Evolutionary conservation across 1,284 basidiomycete genomes (phyloP).

Genomic region (Tylopilus sp.): DNA sequence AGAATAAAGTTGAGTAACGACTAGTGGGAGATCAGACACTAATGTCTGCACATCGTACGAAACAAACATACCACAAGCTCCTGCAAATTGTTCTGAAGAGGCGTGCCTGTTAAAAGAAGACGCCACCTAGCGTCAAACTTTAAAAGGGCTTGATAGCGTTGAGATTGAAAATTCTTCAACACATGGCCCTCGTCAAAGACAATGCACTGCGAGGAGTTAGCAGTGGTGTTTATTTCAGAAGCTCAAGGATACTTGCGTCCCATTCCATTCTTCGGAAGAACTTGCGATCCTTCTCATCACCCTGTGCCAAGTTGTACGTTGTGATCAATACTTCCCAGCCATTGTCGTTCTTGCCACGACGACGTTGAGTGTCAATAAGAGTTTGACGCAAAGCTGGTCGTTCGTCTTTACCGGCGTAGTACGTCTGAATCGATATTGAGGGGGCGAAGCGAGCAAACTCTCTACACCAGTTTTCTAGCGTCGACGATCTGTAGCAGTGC

Average conservation of each 20-base stretch:
- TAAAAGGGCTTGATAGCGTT: constrained; percentile 88
- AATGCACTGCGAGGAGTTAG: constrained; percentile 55
- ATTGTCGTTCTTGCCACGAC: constrained; percentile 43
- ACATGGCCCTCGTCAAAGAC: constrained; percentile 96
- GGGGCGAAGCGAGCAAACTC: constrained; percentile 94
- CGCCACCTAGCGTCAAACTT: constrained; percentile 87
- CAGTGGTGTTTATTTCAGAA: not conserved
- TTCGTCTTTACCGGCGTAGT: constrained; percentile 92
- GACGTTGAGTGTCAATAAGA: constrained; percentile 54
- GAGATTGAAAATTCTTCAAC: constrained; percentile 95
- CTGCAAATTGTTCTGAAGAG: constrained; percentile 88
- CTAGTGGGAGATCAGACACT: constrained; percentile 39
- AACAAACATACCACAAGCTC: constrained; percentile 80
- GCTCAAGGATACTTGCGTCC: constrained; percentile 57
- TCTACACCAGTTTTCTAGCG: constrained; percentile 97
- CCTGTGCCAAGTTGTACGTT: constrained; percentile 93
- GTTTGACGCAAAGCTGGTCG: constrained; percentile 75
- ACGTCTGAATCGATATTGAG: constrained; percentile 81
- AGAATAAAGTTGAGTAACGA: constrained; percentile 99
- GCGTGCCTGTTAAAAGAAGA: constrained; percentile 92
- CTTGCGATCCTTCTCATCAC: constrained; percentile 81
- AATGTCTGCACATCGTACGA: constrained; percentile 15
- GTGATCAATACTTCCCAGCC: constrained; percentile 94
- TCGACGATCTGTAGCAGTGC: constrained; percentile 69
- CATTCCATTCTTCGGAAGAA: constrained; percentile 93